Conservation (phyloP, 805 yeast species). For the Candida stauntonica region DNA sequence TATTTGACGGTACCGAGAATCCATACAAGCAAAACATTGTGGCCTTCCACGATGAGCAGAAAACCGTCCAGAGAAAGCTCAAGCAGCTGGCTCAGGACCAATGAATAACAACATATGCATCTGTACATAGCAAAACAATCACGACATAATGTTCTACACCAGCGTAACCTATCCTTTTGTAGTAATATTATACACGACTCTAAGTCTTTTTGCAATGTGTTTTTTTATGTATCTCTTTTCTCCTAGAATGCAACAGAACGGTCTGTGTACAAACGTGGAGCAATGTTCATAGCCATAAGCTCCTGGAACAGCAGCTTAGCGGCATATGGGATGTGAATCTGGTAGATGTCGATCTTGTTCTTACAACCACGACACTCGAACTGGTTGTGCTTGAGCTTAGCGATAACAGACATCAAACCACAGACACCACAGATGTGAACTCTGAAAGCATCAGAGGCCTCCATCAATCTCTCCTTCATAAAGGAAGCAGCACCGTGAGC, state of each 20-base stretch:
- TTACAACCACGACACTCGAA: constrained; percentile 98
- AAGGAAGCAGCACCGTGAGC: constrained; percentile 99
- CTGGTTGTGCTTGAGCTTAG: constrained; percentile 95
- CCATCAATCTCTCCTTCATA: constrained; percentile 96
- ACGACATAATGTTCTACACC: too few relatives aligned
- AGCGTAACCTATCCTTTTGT: too few relatives aligned
- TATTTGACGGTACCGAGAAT: constrained; percentile 82
- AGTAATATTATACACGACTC: constrained; percentile 1
- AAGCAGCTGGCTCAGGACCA: constrained; percentile 25
- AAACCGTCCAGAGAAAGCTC: constrained; percentile 42
- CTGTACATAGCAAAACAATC: neutral
- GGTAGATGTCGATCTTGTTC: constrained; percentile 96
- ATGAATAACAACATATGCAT: too few relatives aligned
- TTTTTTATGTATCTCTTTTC: neutral
- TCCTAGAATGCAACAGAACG: constrained; percentile 52
- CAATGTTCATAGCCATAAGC: constrained; percentile 98
- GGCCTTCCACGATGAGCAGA: constrained; percentile 80
- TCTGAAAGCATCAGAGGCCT: constrained; percentile 97
- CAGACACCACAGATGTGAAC: constrained; percentile 98
- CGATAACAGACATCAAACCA: constrained; percentile 97
- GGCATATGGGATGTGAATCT: constrained; percentile 96
- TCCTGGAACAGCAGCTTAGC: constrained; percentile 98
- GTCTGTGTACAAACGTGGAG: constrained; percentile 96
- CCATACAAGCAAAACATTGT: constrained; percentile 81
- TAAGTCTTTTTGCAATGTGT: neutral